Percentiles rank a stretch among this genome's conserved stretches.
Evolutionary conservation across 192 early-diverging fungal genomes (phyloP).

Genomic region (Rhizophlyctis rosea): DNA sequence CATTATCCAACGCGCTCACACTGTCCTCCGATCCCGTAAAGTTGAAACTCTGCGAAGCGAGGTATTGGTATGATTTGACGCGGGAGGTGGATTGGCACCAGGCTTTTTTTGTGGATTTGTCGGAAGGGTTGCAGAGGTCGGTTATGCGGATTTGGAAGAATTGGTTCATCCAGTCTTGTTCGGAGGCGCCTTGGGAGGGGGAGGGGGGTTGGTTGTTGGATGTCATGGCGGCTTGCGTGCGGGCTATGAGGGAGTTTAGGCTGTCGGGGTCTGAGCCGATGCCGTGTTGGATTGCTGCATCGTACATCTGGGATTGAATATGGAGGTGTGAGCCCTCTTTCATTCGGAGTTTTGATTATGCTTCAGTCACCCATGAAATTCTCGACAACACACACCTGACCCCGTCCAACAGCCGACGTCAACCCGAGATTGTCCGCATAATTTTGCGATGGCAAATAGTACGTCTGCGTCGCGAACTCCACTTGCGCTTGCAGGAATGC

Average conservation of each 20-base stretch:
- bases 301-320: slow-evolving; percentile 55
- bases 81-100: slow-evolving; percentile 45
- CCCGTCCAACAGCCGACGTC: slow-evolving; percentile 33
- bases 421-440: slow-evolving; percentile 32
- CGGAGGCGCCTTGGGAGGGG: slow-evolving; percentile 31
- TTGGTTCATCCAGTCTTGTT: slow-evolving; percentile 38
- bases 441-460: slow-evolving; percentile 36
- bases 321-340: too few relatives aligned
- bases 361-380: too few relatives aligned
- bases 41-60: slow-evolving; percentile 29
- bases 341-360: too few relatives aligned
- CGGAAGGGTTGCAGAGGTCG: slow-evolving; percentile 38
- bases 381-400: too few relatives aligned
- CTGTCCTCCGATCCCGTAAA: too few relatives aligned
- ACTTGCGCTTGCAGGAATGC: slow-evolving; percentile 43
- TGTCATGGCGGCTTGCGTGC: slow-evolving; percentile 26
- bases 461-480: slow-evolving; percentile 32
- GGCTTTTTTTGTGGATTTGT: slow-evolving; percentile 27
- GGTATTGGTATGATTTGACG: slow-evolving; percentile 44
- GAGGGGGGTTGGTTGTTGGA: slow-evolving; percentile 1
- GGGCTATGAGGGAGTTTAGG: slow-evolving; percentile 24
- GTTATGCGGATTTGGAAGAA: slow-evolving; percentile 40
- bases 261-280: slow-evolving; percentile 35
- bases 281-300: slow-evolving; percentile 43
- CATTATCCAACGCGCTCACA: slow-evolving; percentile 49